Base-by-base conservation (phyloP, 2,329 filamentous ascomycete genomes). In the Trichoderma sp. region DNA sequence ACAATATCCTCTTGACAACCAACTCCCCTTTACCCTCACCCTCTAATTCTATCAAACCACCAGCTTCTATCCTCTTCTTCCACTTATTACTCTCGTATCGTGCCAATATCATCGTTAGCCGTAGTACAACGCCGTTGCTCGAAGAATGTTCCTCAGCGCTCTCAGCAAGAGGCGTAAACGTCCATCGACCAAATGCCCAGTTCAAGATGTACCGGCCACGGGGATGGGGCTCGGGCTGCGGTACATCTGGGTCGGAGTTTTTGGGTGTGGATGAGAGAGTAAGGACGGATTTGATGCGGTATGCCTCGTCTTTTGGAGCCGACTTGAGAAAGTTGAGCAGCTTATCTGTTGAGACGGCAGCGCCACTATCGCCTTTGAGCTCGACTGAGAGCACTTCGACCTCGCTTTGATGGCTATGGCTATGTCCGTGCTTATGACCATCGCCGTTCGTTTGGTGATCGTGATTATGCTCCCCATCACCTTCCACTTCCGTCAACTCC, bases 151-250 rank as follows among this genome's bases (percentile, higher is more conserved):
- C 89, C 11, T 80, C 81, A 2, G 82, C 81, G 1, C 81, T 81
- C 8, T 82, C 82, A 0, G 83, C 81, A 4, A 89, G 81, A 5
- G 90, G 88, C 2, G 95, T 97, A 81, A 96, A 98, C 0, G 92
- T 97, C 96, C 97, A 99, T 35, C 97, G 90, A 0, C 95, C 95
- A 85, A 99, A 99, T 0, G 97, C 97, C 97, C 97, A 99, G 83
- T 99, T 99, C 76, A 99, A 89, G 62, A 99, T 98, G 82, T 97
- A 98, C 74, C 94, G 88, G 3, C 81, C 82, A 2, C 77, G 76
- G 3, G 84, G 79, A 65, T 81, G 80, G 5, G 80, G 79, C 8
- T 80, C 81, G 6, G 82, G 81, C 38, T 84, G 80, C 8, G 83
- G 81, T 0, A 82, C 79, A 53, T 89, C 87, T 29, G 87, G 85